These are phyloP conservation scores for Yamadazyma scolyti DNA, from an alignment of 805 yeast species.

Conservation along the genomic window DNA sequence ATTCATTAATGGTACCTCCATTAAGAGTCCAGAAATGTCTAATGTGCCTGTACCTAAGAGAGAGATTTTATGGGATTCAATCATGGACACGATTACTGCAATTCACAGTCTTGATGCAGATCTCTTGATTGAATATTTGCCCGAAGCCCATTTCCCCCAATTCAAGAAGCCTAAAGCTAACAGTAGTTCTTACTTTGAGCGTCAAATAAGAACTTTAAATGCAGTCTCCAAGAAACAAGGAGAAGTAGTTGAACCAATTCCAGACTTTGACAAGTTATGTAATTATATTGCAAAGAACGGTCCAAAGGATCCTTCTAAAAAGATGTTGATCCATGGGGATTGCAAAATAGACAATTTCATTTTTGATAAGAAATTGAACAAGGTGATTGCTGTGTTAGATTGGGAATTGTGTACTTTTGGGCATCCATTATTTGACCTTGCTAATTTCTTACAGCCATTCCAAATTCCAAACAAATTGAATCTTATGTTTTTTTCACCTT, in stretches of 20 bases:
- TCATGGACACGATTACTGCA: constrained; percentile 43
- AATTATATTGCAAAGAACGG: constrained; percentile 39
- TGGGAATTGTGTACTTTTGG: constrained; percentile 69
- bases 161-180: constrained; percentile 18
- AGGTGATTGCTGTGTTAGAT: constrained; percentile 54
- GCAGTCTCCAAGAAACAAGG: constrained; percentile 38
- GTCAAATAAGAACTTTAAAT: constrained; percentile 49
- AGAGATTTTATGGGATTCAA: constrained; percentile 42
- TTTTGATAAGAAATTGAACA: constrained; percentile 49
- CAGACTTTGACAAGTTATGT: constrained; percentile 40
- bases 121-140: constrained; percentile 39
- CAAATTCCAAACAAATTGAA: constrained; percentile 40
- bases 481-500: constrained; percentile 20
- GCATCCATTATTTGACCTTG: constrained; percentile 59
- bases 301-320: constrained; percentile 45
- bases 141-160: constrained; percentile 43
- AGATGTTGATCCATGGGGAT: constrained; percentile 59
- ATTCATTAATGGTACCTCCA: constrained; percentile 52
- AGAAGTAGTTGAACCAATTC: constrained; percentile 43
- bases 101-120: constrained; percentile 49
- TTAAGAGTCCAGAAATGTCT: constrained; percentile 50
- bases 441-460: constrained; percentile 56
- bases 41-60: constrained; percentile 24
- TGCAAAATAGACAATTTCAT: constrained; percentile 63
- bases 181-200: constrained; percentile 41